A percentile compares a stretch with the other conserved stretches of the same genome.
Conservation (phyloP, 2,329 filamentous ascomycete species). For the Alternaria tenuissima region DNA sequence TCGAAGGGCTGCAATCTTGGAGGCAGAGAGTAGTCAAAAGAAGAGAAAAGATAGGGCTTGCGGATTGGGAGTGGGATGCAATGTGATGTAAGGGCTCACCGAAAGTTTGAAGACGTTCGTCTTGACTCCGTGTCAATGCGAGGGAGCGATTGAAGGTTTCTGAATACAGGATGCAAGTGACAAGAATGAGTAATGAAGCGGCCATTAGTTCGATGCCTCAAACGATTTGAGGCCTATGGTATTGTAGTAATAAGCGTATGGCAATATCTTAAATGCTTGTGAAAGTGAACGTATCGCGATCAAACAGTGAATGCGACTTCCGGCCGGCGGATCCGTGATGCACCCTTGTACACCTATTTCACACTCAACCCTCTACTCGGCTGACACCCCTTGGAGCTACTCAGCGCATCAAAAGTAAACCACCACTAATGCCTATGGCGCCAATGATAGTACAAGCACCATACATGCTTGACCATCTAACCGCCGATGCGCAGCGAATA, state of each 20-base stretch:
- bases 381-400: not conserved
- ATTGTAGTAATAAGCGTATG: not conserved
- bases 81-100: slow-evolving; percentile 26
- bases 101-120: not conserved
- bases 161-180: not conserved
- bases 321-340: not conserved
- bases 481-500: slow-evolving; percentile 18
- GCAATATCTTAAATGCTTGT: not conserved
- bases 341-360: not conserved
- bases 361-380: not conserved
- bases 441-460: slow-evolving; percentile 10
- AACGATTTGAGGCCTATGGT: not conserved
- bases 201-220: not conserved
- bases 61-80: slow-evolving; percentile 13
- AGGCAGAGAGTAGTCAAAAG: not conserved
- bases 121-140: not conserved
- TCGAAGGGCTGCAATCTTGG: slow-evolving; percentile 5
- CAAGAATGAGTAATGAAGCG: not conserved
- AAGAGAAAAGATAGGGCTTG: slow-evolving; percentile 1
- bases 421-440: not conserved
- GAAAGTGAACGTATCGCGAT: not conserved
- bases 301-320: not conserved
- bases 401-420: not conserved
- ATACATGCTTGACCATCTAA: slow-evolving; percentile 28
- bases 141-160: not conserved